phyloP scores from a whole-genome alignment of 441 rosid genomes.

The Flueggea neowawraea region DNA sequence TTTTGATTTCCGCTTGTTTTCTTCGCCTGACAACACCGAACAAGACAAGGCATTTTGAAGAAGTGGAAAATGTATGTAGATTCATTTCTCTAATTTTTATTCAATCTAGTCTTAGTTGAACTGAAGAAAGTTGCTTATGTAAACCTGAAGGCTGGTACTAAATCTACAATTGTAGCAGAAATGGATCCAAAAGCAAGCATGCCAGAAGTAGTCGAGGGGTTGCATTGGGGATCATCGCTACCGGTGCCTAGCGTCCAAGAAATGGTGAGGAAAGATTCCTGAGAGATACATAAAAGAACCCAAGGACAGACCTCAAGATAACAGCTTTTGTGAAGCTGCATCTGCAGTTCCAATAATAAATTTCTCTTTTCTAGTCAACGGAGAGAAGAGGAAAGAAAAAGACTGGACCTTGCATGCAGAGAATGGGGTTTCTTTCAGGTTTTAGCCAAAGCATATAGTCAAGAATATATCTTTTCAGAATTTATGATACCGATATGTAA shows the following conservation, averaged over 20 bases:
- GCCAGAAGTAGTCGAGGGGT: slow-evolving; percentile 2
- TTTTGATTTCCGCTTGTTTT: too few species aligned
- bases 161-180: neutral
- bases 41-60: too few species aligned
- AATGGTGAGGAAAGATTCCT: slow-evolving; percentile 17
- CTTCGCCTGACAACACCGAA: too few species aligned
- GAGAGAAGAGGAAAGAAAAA: slow-evolving; percentile 13
- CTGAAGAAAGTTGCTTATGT: too few species aligned
- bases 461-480: neutral
- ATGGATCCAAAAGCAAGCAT: neutral
- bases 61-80: too few species aligned
- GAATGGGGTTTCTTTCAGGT: slow-evolving; percentile 28
- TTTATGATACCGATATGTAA: neutral
- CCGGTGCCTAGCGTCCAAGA: slow-evolving; percentile 19
- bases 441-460: neutral
- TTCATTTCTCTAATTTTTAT: too few species aligned
- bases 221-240: slow-evolving; percentile 17
- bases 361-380: slow-evolving; percentile 15
- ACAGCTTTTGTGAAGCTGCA: slow-evolving; percentile 1
- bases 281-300: slow-evolving; percentile 14
- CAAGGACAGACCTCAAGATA: slow-evolving; percentile 11
- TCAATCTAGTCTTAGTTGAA: too few species aligned
- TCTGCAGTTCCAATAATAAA: slow-evolving; percentile 16
- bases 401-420: slow-evolving; percentile 18
- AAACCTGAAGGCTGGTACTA: too few species aligned